A percentile compares a stretch with the other conserved stretches of the same genome.
These are phyloP conservation scores for Escovopsis weberi DNA, from an alignment of 2,329 filamentous ascomycete species.

Conservation along the genomic window DNA sequence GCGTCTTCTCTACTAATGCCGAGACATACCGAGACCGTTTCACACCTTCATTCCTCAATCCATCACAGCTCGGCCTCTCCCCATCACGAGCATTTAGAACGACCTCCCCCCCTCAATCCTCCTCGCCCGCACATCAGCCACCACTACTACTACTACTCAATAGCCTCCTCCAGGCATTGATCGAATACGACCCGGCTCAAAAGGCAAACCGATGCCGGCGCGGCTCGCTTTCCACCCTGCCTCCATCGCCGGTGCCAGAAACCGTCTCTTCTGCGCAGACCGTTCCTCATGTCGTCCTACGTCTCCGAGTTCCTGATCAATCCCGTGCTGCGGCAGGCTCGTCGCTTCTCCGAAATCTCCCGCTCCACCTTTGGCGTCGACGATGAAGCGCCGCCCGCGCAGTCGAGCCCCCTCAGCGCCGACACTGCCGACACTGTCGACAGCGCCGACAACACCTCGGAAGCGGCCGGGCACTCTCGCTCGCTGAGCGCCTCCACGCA, in stretches of 20 bases:
- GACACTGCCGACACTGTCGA: constrained; percentile 7
- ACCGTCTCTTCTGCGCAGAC: neutral
- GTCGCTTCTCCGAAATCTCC: constrained; percentile 43
- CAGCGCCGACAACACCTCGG: constrained; percentile 7
- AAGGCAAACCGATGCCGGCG: no score
- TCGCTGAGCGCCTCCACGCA: constrained; percentile 20
- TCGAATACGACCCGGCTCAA: constrained; percentile 1
- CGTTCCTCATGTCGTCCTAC: constrained; percentile 40
- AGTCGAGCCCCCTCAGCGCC: constrained; percentile 14
- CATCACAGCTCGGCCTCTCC: no score
- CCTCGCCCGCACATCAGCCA: no score
- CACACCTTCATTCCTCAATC: no score
- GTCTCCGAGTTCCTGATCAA: constrained; percentile 53
- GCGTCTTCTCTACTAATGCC: no score
- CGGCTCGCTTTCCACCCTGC: neutral
- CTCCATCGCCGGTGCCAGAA: neutral
- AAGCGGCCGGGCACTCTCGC: constrained; percentile 14
- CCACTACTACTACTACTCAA: no score
- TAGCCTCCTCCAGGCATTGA: no score
- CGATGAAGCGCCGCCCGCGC: constrained; percentile 13
- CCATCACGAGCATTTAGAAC: no score
- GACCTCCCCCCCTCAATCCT: no score
- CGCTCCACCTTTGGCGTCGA: constrained; percentile 23
- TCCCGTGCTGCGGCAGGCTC: constrained; percentile 50
- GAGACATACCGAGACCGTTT: no score